Percentiles rank a stretch among this genome's conserved stretches.
Evolutionary conservation across 352 stramenopile species (phyloP).

Genomic region (Globisporangium camurandrum): DNA sequence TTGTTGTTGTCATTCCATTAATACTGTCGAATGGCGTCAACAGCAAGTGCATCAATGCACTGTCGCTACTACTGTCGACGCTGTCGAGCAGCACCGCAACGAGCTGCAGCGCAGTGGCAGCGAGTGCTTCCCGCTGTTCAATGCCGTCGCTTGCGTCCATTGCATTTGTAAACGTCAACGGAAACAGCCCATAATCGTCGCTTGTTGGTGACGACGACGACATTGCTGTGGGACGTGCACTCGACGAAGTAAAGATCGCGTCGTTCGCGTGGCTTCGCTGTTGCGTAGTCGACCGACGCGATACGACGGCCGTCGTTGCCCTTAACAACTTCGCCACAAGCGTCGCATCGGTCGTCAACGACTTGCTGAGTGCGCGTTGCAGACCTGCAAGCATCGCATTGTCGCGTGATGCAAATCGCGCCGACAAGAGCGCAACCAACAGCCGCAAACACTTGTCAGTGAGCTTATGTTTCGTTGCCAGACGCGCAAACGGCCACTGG

Average conservation of each 20-base stretch:
- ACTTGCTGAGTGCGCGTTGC: constrained; percentile 34
- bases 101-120: constrained; percentile 37
- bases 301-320: constrained; percentile 25
- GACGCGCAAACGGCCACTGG: constrained; percentile 48
- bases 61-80: not conserved
- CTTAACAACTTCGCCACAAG: constrained; percentile 57
- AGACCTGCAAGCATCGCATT: constrained; percentile 41
- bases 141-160: constrained; percentile 10
- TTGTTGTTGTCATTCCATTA: too few relatives aligned
- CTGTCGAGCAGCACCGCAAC: constrained; percentile 27
- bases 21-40: constrained; percentile 39
- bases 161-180: constrained; percentile 29
- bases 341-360: constrained; percentile 39
- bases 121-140: constrained; percentile 28
- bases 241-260: constrained; percentile 7
- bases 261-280: too few relatives aligned
- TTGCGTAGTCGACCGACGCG: constrained; percentile 9
- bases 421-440: constrained; percentile 35
- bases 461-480: constrained; percentile 32
- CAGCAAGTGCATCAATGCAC: constrained; percentile 18
- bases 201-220: constrained; percentile 4
- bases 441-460: constrained; percentile 45
- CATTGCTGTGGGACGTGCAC: constrained; percentile 1
- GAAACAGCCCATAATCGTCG: constrained; percentile 15
- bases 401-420: constrained; percentile 24